Evolutionary conservation across 768 basidiomycete genomes (phyloP).

Genomic region (Russula abietina): DNA sequence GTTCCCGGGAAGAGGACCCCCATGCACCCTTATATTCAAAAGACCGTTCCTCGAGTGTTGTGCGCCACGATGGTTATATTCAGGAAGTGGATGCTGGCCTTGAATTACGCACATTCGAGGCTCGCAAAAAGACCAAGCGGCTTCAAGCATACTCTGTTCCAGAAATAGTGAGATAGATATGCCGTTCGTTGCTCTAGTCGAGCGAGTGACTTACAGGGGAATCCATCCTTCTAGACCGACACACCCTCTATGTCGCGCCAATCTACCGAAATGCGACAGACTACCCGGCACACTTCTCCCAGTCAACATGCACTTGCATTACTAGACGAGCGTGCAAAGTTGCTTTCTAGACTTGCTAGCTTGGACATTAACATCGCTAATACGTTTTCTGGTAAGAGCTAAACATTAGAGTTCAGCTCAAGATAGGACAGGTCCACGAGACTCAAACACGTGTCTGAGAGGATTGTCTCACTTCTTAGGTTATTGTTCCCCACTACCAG

Average conservation of each 20-base stretch:
- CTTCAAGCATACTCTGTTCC: background rate
- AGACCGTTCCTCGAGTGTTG: slow-evolving; percentile 27
- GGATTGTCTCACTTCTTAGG: slow-evolving; percentile 1
- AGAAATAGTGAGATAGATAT: slow-evolving; percentile 11
- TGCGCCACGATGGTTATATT: slow-evolving; percentile 52
- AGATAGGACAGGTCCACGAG: background rate
- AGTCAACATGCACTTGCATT: slow-evolving; percentile 45
- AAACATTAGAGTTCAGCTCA: slow-evolving; percentile 8
- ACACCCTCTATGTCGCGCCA: slow-evolving; percentile 4
- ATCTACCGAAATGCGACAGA: slow-evolving; percentile 14
- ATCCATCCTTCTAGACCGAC: background rate
- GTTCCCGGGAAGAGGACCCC: slow-evolving; percentile 14
- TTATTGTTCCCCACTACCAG: slow-evolving; percentile 9
- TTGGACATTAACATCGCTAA: slow-evolving; percentile 29
- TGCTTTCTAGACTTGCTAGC: slow-evolving; percentile 50
- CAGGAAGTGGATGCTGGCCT: slow-evolving; percentile 45
- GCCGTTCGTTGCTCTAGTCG: background rate
- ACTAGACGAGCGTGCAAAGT: slow-evolving; percentile 50
- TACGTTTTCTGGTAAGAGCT: background rate
- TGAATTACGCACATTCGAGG: slow-evolving; percentile 45
- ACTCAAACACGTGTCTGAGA: slow-evolving; percentile 6
- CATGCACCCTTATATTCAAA: background rate
- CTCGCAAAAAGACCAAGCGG: slow-evolving; percentile 9
- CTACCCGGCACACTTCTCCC: slow-evolving; percentile 36
- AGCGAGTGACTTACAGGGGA: background rate